These are phyloP conservation scores for Thozetella sp. DNA, from an alignment of 495 filamentous ascomycete species.

Conservation along the genomic window DNA sequence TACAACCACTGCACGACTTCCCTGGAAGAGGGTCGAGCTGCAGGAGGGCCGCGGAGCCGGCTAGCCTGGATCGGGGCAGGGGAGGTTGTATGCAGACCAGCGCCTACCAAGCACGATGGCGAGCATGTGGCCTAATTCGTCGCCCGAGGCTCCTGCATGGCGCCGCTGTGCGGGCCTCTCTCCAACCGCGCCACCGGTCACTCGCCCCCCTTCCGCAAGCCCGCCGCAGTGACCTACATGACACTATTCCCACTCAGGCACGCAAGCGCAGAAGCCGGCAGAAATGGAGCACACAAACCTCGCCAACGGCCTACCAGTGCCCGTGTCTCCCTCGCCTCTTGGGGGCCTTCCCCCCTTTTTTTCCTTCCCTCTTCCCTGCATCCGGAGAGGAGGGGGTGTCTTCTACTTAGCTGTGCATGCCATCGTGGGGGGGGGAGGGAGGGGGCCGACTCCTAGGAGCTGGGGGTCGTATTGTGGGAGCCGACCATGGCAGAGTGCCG, in stretches of 20 bases:
- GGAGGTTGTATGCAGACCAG: neutral
- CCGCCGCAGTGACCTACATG: too few relatives aligned
- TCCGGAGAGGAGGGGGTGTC: neutral
- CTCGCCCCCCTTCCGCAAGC: neutral
- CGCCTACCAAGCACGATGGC: neutral
- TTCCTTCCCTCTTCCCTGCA: neutral
- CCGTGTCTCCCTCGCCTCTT: neutral
- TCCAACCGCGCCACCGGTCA: neutral
- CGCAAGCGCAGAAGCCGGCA: neutral
- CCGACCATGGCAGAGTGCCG: neutral
- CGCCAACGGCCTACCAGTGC: too few relatives aligned
- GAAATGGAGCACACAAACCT: too few relatives aligned
- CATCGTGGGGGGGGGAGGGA: neutral
- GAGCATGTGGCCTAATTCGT: neutral
- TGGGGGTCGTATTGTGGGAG: neutral
- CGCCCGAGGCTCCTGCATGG: neutral
- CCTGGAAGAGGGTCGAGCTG: neutral
- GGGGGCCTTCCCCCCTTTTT: neutral
- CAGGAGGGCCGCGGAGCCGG: neutral
- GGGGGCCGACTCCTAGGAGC: neutral
- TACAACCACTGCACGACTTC: neutral
- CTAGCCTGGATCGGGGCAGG: neutral
- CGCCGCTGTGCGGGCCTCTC: neutral
- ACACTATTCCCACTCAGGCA: neutral
- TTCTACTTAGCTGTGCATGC: neutral